Percentiles rank a stretch among this genome's conserved stretches.
Conservation (phyloP, 2,329 filamentous ascomycete genomes). For the Chrysosporium queenslandicum region DNA sequence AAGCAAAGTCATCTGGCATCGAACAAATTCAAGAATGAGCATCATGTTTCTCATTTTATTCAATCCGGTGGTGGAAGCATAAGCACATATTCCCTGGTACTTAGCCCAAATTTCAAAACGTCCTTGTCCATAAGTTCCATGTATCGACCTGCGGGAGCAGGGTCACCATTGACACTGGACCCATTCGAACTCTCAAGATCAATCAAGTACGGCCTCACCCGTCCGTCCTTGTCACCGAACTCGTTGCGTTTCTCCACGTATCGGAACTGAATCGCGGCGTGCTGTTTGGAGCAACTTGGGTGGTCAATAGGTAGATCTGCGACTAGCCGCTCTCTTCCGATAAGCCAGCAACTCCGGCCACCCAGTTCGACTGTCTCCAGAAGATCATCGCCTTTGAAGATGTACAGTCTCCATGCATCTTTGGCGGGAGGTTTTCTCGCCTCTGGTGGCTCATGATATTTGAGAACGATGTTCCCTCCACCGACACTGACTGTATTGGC, state of each 20-base stretch:
- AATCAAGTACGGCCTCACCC: slow-evolving; percentile 77
- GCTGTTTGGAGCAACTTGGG: slow-evolving; percentile 88
- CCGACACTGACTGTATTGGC: slow-evolving; percentile 62
- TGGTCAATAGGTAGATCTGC: slow-evolving; percentile 80
- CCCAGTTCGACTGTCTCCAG: slow-evolving; percentile 72
- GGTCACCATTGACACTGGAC: slow-evolving; percentile 67
- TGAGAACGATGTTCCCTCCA: slow-evolving; percentile 61
- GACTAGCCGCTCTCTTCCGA: slow-evolving; percentile 70
- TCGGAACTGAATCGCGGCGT: slow-evolving; percentile 89
- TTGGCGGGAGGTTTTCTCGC: slow-evolving; percentile 73
- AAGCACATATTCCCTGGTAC: slow-evolving; percentile 87
- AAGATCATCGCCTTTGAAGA: slow-evolving; percentile 77
- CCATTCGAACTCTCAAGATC: slow-evolving; percentile 92
- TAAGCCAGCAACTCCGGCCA: slow-evolving; percentile 75
- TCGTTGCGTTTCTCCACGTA: slow-evolving; percentile 75
- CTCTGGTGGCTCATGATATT: slow-evolving; percentile 93
- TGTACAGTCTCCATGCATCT: slow-evolving; percentile 78
- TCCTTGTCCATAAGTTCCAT: slow-evolving; percentile 82
- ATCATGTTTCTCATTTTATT: slow-evolving; percentile 6
- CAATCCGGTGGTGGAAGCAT: slow-evolving; percentile 54
- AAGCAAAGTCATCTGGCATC: not conserved
- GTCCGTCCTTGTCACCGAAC: slow-evolving; percentile 71
- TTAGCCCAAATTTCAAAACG: slow-evolving; percentile 76
- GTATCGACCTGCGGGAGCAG: slow-evolving; percentile 65
- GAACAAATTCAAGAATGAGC: not conserved